Conservation (phyloP, 1,284 basidiomycete species). For the Rhizoctonia solani region DNA sequence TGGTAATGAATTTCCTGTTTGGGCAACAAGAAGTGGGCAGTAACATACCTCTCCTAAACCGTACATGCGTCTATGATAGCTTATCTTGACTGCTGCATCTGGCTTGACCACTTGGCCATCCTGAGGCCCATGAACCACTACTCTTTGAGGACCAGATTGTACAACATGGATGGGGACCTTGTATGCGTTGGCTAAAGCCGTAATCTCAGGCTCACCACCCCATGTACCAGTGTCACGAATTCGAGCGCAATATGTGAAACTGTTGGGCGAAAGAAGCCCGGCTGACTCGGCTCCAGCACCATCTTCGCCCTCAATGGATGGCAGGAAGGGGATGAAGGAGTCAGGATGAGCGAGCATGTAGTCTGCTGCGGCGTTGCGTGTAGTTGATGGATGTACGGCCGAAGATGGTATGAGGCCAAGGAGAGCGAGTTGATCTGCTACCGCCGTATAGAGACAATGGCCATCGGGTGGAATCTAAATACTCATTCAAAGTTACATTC, state of each 20-base stretch:
- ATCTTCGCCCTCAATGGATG: constrained; percentile 76
- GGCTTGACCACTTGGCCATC: constrained; percentile 41
- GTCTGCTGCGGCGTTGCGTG: constrained; percentile 73
- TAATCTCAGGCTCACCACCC: constrained; percentile 98
- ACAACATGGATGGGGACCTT: constrained; percentile 89
- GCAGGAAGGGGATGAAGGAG: constrained; percentile 94
- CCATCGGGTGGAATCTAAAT: constrained; percentile 90
- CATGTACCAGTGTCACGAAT: constrained; percentile 86
- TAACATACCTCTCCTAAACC: constrained; percentile 85
- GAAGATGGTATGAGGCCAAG: constrained; percentile 61
- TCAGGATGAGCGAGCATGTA: constrained; percentile 86
- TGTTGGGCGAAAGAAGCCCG: constrained; percentile 74
- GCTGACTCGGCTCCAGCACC: constrained; percentile 63
- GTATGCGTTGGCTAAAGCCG: constrained; percentile 86
- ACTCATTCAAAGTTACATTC: background rate
- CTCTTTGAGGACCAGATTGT: constrained; percentile 77
- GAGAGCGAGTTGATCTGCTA: constrained; percentile 84
- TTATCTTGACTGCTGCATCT: constrained; percentile 56
- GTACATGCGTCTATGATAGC: constrained; percentile 90
- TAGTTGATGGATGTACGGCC: constrained; percentile 61
- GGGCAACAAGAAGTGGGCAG: background rate
- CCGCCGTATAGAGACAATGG: constrained; percentile 91
- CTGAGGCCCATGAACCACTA: constrained; percentile 78
- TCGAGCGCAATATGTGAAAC: constrained; percentile 79
- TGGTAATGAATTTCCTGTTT: constrained; percentile 15